Base-by-base conservation (phyloP, 164 flowering plant genomes). In the Liquidambar formosana region DNA sequence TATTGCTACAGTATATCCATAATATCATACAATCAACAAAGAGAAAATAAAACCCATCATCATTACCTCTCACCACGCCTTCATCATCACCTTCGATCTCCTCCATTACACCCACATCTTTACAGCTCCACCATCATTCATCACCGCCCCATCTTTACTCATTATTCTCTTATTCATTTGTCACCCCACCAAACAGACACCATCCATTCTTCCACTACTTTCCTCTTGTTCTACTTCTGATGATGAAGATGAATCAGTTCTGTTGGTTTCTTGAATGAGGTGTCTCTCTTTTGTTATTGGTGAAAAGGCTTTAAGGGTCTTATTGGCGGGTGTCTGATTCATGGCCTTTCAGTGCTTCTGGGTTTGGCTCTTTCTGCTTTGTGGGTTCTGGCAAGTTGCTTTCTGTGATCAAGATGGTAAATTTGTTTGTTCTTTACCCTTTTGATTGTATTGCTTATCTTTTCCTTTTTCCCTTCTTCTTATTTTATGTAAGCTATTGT, bases 331-430 rank as follows among this genome's bases (percentile, higher is more conserved):
- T 26, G 19, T 56, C 26, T 26, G 47, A 16, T 15, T 62, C 19
- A 87, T 85, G 92, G 83, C 59, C 67, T 68, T 73, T 27, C 53
- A 26, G 25, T 56, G 61, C 45, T 72, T 56, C 63, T 82, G 77
- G 68, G 52, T 78, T 27, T 23, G 66, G 71, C 71, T 82, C 22
- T 54, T 78, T 51, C 64, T 86, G 28, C 63, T 78, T 48, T 71
- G n/a, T 72, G 75, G 47, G 22, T 64, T 79, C 13, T 52, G 66
- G 56, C 12, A 44, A 6, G n/a, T 64, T 64, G 56, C 70, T 54
- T 71, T 87, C 64, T 73, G 82, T 23, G 75, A 84, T 61, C 94
- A 82, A 77, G 84, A 86, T 65, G 94, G 94, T 86, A 86, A 54
- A 6, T 8, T 54, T 19, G 18, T n/a, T 10, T 16, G 72, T 4